Evolutionary conservation across 2,329 filamentous ascomycete genomes (phyloP), one percentile per base, ranked within the genome.

Genomic region (Emydomyces testavorans): DNA sequence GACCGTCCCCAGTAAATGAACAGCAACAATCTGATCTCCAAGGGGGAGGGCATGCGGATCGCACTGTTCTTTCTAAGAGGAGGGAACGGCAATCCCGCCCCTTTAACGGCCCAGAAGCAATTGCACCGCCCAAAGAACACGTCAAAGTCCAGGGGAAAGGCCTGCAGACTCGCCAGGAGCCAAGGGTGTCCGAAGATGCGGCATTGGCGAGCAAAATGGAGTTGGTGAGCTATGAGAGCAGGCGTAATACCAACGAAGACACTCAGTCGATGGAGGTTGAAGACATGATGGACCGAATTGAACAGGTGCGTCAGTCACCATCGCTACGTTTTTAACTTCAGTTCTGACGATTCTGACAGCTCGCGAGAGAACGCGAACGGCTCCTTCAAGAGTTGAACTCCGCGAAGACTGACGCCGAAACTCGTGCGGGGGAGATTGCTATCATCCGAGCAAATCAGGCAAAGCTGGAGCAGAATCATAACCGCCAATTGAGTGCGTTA

Each of bases 391-490:
- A 70, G 35, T 52, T 72, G 16, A 54, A 56, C 37, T 58, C 60
- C 13, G 66, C 67, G 16, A 70, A 63, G 53, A 60, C 62, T 10
- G 58, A 67, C 32, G 68, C 69, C 1, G 64, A 68, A 50, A 68
- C 70, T 20, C 79, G 78, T 58, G 64, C 73, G 6, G 79, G 79
- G 26, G 79, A 82, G 58, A 77, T 77, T 34, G 71, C 77, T 31
- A 81, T 80, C 32, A 71, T 82, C 15, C 72, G 79, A 11, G 68
- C 72, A 16, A 79, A 79, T 51, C 71, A 75, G 53, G 68, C 72
- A 28, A 76, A 74, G 55, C 61, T 72, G 7, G 64, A 61, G 21
- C 73, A 74, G 51, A 71, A 74, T 26, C 72, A 75, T 58, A 75
- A 78, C 55, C 68, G 69, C 42, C 69, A 73, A 56, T 57, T 80